A percentile compares a stretch with the other conserved stretches of the same genome.
These are phyloP conservation scores for Phytophthora multivora DNA, from an alignment of 352 stramenopile species.

Conservation along the genomic window DNA sequence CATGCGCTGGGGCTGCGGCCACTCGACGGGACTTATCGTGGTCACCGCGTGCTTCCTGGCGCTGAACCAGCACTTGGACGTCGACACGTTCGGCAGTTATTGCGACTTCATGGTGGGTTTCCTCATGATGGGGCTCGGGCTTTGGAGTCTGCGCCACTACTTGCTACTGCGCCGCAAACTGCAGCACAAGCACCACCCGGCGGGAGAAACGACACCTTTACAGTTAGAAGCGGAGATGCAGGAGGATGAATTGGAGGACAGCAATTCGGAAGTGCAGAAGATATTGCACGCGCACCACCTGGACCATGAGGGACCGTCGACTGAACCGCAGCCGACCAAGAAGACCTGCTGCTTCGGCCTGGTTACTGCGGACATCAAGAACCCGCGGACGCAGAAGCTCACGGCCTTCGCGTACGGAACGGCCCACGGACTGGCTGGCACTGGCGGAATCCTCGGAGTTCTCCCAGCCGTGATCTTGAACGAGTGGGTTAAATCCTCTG, in stretches of 20 bases:
- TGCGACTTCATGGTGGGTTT: conserved; percentile 77
- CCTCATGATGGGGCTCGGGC: conserved; percentile 68
- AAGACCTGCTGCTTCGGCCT: conserved; percentile 50
- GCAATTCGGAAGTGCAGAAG: conserved; percentile 40
- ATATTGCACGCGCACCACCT: conserved; percentile 42
- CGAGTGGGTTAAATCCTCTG: conserved; percentile 63
- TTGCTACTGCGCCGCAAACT: conserved; percentile 41
- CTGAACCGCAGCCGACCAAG: conserved; percentile 6
- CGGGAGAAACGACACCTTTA: conserved; percentile 41
- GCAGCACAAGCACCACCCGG: conserved; percentile 15
- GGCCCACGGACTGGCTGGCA: conserved; percentile 84
- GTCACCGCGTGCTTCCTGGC: conserved; percentile 68
- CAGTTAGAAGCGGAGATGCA: conserved; percentile 21
- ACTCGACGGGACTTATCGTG: conserved; percentile 81
- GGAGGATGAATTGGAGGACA: conserved; percentile 15
- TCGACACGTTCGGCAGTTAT: conserved; percentile 59
- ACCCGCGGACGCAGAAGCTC: conserved; percentile 57
- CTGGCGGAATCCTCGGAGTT: conserved; percentile 76
- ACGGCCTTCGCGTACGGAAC: conserved; percentile 85
- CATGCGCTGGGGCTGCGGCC: conserved; percentile 89
- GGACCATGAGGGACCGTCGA: conserved; percentile 32
- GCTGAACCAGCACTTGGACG: conserved; percentile 48
- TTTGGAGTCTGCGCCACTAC: conserved; percentile 66
- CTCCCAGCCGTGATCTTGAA: conserved; percentile 88
- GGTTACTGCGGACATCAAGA: conserved; percentile 59